Evolutionary conservation across 2,329 filamentous ascomycete genomes (phyloP).

Genomic region (Talaromyces sp.): DNA sequence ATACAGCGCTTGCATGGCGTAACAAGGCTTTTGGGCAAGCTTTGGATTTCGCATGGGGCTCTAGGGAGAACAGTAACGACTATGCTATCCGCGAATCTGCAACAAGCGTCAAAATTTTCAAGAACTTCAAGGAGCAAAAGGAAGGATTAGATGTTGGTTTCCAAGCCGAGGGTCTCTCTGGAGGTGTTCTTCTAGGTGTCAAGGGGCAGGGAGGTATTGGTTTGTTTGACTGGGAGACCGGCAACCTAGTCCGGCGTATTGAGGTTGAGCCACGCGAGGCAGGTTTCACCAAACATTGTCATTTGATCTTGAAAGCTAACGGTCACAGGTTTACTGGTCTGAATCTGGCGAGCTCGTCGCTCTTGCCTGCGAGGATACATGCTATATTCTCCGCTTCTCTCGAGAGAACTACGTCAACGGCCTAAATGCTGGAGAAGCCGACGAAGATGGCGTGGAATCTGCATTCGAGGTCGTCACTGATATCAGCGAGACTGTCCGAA

Average conservation of each 20-base stretch:
- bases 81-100: slow-evolving; percentile 94
- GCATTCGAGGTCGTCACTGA: slow-evolving; percentile 96
- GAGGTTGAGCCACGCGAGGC: slow-evolving; percentile 67
- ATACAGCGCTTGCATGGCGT: slow-evolving; percentile 91
- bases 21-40: slow-evolving; percentile 97
- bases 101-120: slow-evolving; percentile 94
- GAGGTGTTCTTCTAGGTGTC: slow-evolving; percentile 86
- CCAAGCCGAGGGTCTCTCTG: slow-evolving; percentile 85
- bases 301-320: slow-evolving; percentile 13
- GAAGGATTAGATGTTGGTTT: slow-evolving; percentile 91
- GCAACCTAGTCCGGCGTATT: slow-evolving; percentile 83
- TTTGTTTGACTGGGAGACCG: slow-evolving; percentile 93
- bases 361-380: slow-evolving; percentile 90
- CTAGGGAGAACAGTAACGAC: slow-evolving; percentile 96
- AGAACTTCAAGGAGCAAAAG: slow-evolving; percentile 91
- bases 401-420: slow-evolving; percentile 83
- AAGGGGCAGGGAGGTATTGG: slow-evolving; percentile 92
- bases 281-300: slow-evolving; percentile 24
- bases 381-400: slow-evolving; percentile 89
- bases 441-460: slow-evolving; percentile 88
- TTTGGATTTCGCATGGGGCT: slow-evolving; percentile 93
- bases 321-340: slow-evolving; percentile 83
- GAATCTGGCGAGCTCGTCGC: slow-evolving; percentile 91
- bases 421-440: slow-evolving; percentile 73
- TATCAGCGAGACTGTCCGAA: slow-evolving; percentile 87